These are phyloP conservation scores for Nicotiana benthamiana DNA, from an alignment of 257 asterid species.

Conservation along the genomic window DNA sequence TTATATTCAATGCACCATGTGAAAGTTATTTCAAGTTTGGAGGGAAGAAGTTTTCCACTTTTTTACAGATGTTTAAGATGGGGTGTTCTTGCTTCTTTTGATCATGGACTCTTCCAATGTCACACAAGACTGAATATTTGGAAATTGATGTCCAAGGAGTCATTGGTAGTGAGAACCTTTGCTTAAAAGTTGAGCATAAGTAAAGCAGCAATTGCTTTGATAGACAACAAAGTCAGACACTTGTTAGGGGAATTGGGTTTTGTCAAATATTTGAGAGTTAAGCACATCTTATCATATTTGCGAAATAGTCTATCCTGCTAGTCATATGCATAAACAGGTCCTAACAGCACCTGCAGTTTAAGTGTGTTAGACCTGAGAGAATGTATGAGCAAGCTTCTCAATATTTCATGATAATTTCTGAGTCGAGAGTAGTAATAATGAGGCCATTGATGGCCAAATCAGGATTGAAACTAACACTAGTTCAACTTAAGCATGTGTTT, in stretches of 20 bases:
- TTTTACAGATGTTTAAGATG: neutral
- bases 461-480: neutral
- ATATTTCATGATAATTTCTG: neutral
- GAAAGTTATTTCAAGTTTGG: neutral
- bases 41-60: neutral
- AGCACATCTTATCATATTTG: neutral
- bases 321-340: neutral
- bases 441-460: neutral
- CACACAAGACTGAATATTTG: neutral
- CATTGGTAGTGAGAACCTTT: neutral
- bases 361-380: neutral
- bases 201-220: neutral
- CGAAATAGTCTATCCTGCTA: neutral
- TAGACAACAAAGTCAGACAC: neutral
- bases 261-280: neutral
- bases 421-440: neutral
- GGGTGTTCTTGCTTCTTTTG: neutral
- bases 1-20: neutral
- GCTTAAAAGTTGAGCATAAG: neutral
- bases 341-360: neutral
- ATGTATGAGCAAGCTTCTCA: neutral
- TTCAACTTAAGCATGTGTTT: neutral
- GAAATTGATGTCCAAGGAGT: neutral
- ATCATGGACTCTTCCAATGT: neutral
- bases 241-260: neutral